Base-by-base conservation (phyloP, 352 stramenopile genomes). In the Pythium pyrilobum region DNA sequence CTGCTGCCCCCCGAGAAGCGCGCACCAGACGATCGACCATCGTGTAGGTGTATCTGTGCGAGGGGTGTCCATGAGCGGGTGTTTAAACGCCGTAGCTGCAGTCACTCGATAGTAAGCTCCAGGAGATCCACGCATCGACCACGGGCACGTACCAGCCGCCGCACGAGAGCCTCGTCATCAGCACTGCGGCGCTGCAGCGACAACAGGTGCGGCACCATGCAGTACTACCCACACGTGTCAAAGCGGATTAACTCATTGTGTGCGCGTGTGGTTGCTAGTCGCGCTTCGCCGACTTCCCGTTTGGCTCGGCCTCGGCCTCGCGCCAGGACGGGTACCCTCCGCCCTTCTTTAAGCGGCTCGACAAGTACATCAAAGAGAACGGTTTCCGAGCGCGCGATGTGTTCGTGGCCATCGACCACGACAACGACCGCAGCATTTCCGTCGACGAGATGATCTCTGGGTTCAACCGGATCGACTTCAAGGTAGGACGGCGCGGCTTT, bases 321-420 rank as follows among this genome's bases (percentile, higher is more conserved):
- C 34, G 42, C 28, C 69, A 74, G 29, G 69, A 77, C 56, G 69
- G 69, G 3, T 77, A 74, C 33, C 72, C 72, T 20, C 72, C 72
- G 28, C 57, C 57, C 10, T 75, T 74, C 55, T 82, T 82, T 61
- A 73, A 71, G 48, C 72, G 72, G 10, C 59, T 79, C 15, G 69
- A 82, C 58, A 66, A 69, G 42, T 79, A 73, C 62, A 73, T 82
- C 43, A 66, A 77, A 21, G 57, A 58, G 9, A 74, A 82, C 38
- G 67, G 69, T 41, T 72, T 77, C 50, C 72, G 69, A 11, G 72
- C 67, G 20, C 67, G 53, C 39, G 72, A 82, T 23, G 72, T 79
- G 39, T 82, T 71, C 41, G 44, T 71, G 12, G 67, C 69, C 10
- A 71, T 82, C 50, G 72, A 82, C 46, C 59, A 71, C 44, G 56